Percentiles rank a stretch among this genome's conserved stretches.
phyloP scores from a whole-genome alignment of 1,284 basidiomycete species.

The Ceratorhiza oryzae-sativae region DNA sequence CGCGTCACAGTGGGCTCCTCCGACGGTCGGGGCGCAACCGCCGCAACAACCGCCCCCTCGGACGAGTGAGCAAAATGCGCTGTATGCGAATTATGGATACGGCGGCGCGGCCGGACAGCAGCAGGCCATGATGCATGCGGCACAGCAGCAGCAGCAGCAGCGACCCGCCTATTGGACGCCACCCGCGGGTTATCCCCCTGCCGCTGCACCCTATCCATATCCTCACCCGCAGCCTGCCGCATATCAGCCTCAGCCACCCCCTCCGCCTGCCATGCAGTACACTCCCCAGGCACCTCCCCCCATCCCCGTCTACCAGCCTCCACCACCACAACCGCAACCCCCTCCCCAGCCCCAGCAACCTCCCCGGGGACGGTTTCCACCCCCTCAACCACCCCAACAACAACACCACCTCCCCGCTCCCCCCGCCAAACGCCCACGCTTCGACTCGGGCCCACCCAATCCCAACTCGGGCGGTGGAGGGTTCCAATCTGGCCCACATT shows the following conservation, averaged over 20 bases:
- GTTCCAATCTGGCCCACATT: constrained; percentile 43
- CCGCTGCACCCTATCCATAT: constrained; percentile 34
- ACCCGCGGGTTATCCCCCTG: constrained; percentile 40
- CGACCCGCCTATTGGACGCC: constrained; percentile 49
- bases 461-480: constrained; percentile 25
- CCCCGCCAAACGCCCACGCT: constrained; percentile 82
- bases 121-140: constrained; percentile 19
- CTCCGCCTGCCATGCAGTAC: constrained; percentile 68
- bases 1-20: constrained; percentile 57
- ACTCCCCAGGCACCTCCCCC: constrained; percentile 58
- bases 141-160: constrained; percentile 65
- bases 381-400: constrained; percentile 50
- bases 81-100: constrained; percentile 86
- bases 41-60: constrained; percentile 58
- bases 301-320: constrained; percentile 26
- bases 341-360: constrained; percentile 50
- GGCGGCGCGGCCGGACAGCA: constrained; percentile 53
- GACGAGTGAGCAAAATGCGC: constrained; percentile 61
- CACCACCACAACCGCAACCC: constrained; percentile 48
- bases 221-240: constrained; percentile 53
- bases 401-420: constrained; percentile 58
- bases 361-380: constrained; percentile 41
- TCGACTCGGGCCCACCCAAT: constrained; percentile 57
- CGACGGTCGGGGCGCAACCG: constrained; percentile 63
- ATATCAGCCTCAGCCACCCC: constrained; percentile 71